A percentile compares a stretch with the other conserved stretches of the same genome.
Evolutionary conservation across 192 early-diverging fungal species (phyloP).

Genomic region (Entomortierella lignicola): DNA sequence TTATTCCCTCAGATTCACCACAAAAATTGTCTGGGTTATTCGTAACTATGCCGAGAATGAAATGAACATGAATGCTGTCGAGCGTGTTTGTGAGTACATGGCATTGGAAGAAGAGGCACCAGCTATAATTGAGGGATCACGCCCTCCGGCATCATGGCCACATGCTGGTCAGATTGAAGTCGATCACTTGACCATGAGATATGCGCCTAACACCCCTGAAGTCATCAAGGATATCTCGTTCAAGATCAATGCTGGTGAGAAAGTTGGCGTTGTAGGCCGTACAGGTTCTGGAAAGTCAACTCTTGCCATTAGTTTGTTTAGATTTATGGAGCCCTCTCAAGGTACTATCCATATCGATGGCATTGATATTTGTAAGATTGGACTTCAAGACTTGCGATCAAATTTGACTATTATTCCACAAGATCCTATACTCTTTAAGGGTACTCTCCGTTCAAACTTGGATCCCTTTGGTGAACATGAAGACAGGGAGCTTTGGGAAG

Average conservation of each 20-base stretch:
- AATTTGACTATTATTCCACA: constrained; percentile 77
- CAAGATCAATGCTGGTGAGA: constrained; percentile 64
- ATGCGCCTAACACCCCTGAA: constrained; percentile 72
- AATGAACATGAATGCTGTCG: constrained; percentile 88
- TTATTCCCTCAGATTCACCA: constrained; percentile 88
- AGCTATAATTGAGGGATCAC: constrained; percentile 59
- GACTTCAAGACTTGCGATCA: constrained; percentile 61
- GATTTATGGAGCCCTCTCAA: constrained; percentile 62
- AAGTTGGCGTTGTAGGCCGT: constrained; percentile 74
- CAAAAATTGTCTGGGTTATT: constrained; percentile 82
- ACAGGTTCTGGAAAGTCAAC: constrained; percentile 76
- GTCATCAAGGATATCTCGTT: constrained; percentile 81
- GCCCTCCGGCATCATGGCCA: constrained; percentile 72
- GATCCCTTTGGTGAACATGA: constrained; percentile 86
- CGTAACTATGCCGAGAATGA: constrained; percentile 86
- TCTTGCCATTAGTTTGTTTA: constrained; percentile 66
- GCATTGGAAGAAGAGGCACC: constrained; percentile 82
- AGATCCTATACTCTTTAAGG: constrained; percentile 81
- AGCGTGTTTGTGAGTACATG: constrained; percentile 88
- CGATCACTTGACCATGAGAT: constrained; percentile 75
- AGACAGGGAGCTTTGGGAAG: constrained; percentile 81
- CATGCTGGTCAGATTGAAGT: constrained; percentile 74
- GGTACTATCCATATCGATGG: constrained; percentile 65
- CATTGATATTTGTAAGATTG: constrained; percentile 66
- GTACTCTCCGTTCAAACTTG: constrained; percentile 79